phyloP scores from a whole-genome alignment of 108 stramenopile species.

The Conticribra weissflogii region DNA sequence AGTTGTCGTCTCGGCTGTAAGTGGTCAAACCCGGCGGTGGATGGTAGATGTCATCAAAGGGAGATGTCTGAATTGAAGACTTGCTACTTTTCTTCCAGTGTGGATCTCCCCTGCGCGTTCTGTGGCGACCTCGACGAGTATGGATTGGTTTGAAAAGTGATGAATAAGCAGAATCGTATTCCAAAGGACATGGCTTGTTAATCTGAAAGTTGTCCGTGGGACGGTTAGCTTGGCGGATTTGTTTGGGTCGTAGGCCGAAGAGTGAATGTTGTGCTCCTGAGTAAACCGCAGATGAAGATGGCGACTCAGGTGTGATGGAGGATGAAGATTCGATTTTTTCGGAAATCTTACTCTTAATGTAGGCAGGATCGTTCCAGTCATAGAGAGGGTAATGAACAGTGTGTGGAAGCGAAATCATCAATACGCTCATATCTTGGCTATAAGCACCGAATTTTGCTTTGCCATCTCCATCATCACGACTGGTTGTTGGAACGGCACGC shows the following conservation, averaged over 20 bases:
- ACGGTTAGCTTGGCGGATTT: conserved; percentile 17
- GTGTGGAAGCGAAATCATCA: conserved; percentile 51
- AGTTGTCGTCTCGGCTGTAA: conserved; percentile 14
- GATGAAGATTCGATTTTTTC: neutral
- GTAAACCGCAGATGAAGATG: conserved; percentile 18
- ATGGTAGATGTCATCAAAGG: conserved; percentile 19
- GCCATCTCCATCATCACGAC: neutral
- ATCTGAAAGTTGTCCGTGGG: conserved; percentile 5
- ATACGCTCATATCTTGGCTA: conserved; percentile 42
- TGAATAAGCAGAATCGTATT: conserved; percentile 48
- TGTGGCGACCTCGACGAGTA: conserved; percentile 2
- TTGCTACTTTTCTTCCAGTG: conserved; percentile 1
- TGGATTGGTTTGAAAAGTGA: conserved; percentile 33
- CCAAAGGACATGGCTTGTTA: conserved; percentile 39
- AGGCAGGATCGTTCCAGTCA: conserved; percentile 19
- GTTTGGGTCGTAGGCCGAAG: conserved; percentile 32
- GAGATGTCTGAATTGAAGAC: conserved; percentile 5
- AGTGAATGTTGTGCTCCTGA: conserved; percentile 30
- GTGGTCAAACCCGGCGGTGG: conserved; percentile 30
- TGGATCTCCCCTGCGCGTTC: conserved; percentile 4
- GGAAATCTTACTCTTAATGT: neutral
- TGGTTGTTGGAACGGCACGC: conserved; percentile 24
- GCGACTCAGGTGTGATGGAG: neutral
- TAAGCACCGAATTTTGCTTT: neutral
- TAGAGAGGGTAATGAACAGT: conserved; percentile 30